Evolutionary conservation across 192 early-diverging fungal genomes (phyloP).

Genomic region (Backusella psychrophila): DNA sequence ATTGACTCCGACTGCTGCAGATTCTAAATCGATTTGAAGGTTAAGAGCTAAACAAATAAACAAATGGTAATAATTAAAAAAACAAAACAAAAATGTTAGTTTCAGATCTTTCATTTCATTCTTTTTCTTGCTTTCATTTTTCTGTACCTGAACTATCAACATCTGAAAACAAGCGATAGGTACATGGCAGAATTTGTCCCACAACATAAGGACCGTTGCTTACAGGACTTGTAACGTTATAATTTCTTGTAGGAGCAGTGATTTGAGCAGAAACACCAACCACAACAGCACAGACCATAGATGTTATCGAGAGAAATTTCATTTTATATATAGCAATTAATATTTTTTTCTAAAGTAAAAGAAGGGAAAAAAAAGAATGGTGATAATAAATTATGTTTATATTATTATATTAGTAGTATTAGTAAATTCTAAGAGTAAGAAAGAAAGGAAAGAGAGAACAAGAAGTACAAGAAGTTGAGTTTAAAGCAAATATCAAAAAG

Average conservation of each 20-base stretch:
- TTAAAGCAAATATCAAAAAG: neutral
- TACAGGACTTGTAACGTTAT: slow-evolving; percentile 34
- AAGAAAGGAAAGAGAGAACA: slow-evolving; percentile 16
- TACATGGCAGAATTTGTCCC: slow-evolving; percentile 19
- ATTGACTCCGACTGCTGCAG: neutral
- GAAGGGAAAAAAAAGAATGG: neutral
- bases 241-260: slow-evolving; percentile 29
- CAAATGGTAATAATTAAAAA: neutral
- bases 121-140: neutral
- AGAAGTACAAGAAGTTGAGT: neutral
- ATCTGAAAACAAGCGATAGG: slow-evolving; percentile 26
- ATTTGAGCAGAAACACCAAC: slow-evolving; percentile 21
- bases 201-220: slow-evolving; percentile 14
- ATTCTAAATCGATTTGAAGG: slow-evolving; percentile 24
- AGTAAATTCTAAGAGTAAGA: slow-evolving; percentile 2
- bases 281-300: neutral
- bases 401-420: neutral
- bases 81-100: slow-evolving; percentile 14
- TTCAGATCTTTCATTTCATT: neutral
- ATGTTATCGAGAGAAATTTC: neutral
- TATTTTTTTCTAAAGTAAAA: neutral
- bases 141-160: slow-evolving; percentile 30
- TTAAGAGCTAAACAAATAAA: slow-evolving; percentile 20
- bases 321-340: neutral
- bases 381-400: neutral